These are phyloP conservation scores for Chrysanthemum lavandulifolium DNA, from an alignment of 129 eudicot genomes.

Conservation along the genomic window DNA sequence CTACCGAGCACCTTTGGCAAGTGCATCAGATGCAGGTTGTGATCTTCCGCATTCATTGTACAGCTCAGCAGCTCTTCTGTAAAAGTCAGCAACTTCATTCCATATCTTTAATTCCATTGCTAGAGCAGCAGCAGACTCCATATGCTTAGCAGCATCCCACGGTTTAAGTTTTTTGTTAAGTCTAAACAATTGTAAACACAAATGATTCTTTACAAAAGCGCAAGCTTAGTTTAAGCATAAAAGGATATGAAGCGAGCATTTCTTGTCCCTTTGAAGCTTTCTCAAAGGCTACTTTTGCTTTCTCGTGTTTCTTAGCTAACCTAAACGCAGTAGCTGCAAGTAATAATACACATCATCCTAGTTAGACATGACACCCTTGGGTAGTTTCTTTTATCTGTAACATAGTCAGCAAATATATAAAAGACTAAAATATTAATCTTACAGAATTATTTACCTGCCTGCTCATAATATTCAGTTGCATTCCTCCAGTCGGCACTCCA, in stretches of 20 bases:
- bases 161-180: constrained; percentile 65
- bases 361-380: constrained; percentile 16
- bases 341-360: constrained; percentile 20
- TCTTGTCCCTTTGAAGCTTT: constrained; percentile 98
- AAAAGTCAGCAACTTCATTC: constrained; percentile 90
- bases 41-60: constrained; percentile 87
- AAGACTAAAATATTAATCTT: constrained; percentile 2
- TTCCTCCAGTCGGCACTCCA: constrained; percentile 97
- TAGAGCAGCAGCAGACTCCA: constrained; percentile 91
- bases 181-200: constrained; percentile 17
- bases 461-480: constrained; percentile 83
- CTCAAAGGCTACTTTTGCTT: constrained; percentile 88
- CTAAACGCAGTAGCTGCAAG: constrained; percentile 63
- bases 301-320: constrained; percentile 70
- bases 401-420: not conserved
- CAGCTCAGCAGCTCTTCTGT: constrained; percentile 75
- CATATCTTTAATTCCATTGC: constrained; percentile 79
- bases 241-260: constrained; percentile 92
- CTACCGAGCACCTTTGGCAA: constrained; percentile 97
- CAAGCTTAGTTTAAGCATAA: constrained; percentile 6
- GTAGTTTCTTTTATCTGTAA: constrained; percentile 11
- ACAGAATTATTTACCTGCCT: constrained; percentile 66
- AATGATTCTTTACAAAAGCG: constrained; percentile 10
- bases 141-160: constrained; percentile 99
- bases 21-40: constrained; percentile 97